A percentile compares a stretch with the other conserved stretches of the same genome.
These are phyloP conservation scores for Uronychia setigera DNA, from an alignment of 73 alveolate species.

Conservation along the genomic window DNA sequence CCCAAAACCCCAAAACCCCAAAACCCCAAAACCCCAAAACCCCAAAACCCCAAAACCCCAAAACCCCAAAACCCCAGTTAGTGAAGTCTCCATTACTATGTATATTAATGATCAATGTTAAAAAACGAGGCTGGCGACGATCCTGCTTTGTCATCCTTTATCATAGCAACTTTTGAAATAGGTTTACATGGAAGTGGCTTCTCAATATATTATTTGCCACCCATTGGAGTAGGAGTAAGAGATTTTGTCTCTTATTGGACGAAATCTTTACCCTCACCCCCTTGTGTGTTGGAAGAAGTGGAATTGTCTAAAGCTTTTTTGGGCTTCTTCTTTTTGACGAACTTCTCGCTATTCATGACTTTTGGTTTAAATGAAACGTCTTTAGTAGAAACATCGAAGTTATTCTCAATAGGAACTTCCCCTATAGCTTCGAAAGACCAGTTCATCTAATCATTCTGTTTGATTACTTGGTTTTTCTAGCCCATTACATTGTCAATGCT, in stretches of 20 bases:
- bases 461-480: neutral
- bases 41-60: no score
- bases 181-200: no score
- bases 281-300: no score
- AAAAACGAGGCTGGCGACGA: slow-evolving; percentile 1
- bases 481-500: neutral
- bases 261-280: neutral
- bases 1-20: no score
- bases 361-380: neutral
- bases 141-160: neutral
- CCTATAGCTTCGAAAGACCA: neutral
- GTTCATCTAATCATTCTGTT: neutral
- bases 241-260: neutral
- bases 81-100: no score
- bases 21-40: no score
- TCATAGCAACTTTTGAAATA: no score
- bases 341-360: neutral
- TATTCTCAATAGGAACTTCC: neutral
- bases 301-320: neutral
- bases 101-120: no score
- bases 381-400: neutral
- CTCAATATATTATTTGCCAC: no score
- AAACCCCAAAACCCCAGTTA: no score
- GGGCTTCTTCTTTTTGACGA: neutral
- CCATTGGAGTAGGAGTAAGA: no score